Evolutionary conservation across 2,329 filamentous ascomycete genomes (phyloP), one percentile per base, ranked within the genome.

Genomic region (Fusarium albidum): DNA sequence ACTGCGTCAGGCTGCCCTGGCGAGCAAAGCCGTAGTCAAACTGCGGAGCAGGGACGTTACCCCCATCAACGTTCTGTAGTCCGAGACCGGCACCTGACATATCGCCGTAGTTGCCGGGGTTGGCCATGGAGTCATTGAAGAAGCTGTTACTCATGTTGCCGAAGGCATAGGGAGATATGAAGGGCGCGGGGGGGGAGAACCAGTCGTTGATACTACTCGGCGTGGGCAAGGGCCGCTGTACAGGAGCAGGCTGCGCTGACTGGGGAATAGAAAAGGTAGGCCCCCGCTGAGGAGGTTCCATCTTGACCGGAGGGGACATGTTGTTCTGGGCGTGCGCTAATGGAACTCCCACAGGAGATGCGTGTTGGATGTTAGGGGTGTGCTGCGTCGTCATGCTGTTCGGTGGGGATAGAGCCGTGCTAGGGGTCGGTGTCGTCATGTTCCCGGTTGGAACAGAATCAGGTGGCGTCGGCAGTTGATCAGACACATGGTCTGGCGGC

Each of bases 1-100:
- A 84, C 59, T 92, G 88, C 53, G 87, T 93, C 27, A 96, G 77
- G 53, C 82, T 90, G 60, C 86, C 91, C 65, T 85, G 85, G 53
- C 80, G 82, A 68, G 83, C 82, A 21, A 75, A 71, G 4, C 71
- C 68, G 54, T 71, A 75, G 37, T 63, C 66, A 34, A 69, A 66
- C 27, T 71, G 69, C 12, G 67, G 63, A 26, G 59, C 51, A 7
- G 53, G 47, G 4, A 62, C 55, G 39, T 68, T 60, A 13, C 64
- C 69, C 10, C 61, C 59, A 13, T 65, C 56, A 13, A 71, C 55
- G 33, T 66, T 67, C 43, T 73, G 70, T 28, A 77, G 52, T 13
- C 71, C 73, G 6, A 76, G 56, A 18, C 69, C 68, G 9, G 63
- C 55, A 18, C 65, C 59, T 9, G 71, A 59, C 41, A 71, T 57